These are phyloP conservation scores for Fusarium penzigii DNA, from an alignment of 2,329 filamentous ascomycete genomes.

Conservation along the genomic window DNA sequence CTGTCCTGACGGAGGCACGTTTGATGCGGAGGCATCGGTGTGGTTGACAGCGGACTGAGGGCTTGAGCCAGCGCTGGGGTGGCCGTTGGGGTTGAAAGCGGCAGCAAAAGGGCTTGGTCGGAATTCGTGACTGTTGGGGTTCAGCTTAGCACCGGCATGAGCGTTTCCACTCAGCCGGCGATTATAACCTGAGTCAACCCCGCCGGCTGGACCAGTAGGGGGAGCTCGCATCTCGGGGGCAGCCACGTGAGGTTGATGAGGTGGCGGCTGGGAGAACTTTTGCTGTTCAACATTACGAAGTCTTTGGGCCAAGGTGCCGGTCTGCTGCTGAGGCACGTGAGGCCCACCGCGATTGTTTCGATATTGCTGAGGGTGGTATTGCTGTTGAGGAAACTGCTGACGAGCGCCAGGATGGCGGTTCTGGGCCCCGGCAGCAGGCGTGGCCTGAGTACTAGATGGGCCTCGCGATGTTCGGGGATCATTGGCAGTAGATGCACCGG, in stretches of 20 bases:
- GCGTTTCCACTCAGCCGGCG: constrained; percentile 54
- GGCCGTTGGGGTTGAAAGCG: constrained; percentile 73
- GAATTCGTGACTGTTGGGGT: constrained; percentile 75
- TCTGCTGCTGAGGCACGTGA: constrained; percentile 44
- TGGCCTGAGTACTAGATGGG: constrained; percentile 36
- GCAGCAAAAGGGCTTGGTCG: constrained; percentile 79
- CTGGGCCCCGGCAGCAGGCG: constrained; percentile 28
- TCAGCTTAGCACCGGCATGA: constrained; percentile 58
- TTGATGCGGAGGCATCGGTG: constrained; percentile 33
- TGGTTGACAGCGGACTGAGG: constrained; percentile 64
- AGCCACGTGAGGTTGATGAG: constrained; percentile 50
- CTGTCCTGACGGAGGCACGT: constrained; percentile 36
- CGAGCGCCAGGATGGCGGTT: constrained; percentile 51
- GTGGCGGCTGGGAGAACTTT: constrained; percentile 45
- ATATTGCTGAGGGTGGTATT: constrained; percentile 49
- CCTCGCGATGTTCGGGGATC: constrained; percentile 37
- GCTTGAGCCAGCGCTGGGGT: constrained; percentile 69
- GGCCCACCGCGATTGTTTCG: constrained; percentile 48
- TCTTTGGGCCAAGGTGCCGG: constrained; percentile 50
- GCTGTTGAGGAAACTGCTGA: constrained; percentile 49
- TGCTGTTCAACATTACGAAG: constrained; percentile 55
- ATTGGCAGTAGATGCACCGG: constrained; percentile 14
- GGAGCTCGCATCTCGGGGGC: constrained; percentile 69
- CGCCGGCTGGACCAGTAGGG: constrained; percentile 70
- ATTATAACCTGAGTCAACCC: constrained; percentile 52